Evolutionary conservation across 805 yeast genomes (phyloP), one percentile per base, ranked within the genome.

Genomic region (Schwanniomyces vanrijiae): DNA sequence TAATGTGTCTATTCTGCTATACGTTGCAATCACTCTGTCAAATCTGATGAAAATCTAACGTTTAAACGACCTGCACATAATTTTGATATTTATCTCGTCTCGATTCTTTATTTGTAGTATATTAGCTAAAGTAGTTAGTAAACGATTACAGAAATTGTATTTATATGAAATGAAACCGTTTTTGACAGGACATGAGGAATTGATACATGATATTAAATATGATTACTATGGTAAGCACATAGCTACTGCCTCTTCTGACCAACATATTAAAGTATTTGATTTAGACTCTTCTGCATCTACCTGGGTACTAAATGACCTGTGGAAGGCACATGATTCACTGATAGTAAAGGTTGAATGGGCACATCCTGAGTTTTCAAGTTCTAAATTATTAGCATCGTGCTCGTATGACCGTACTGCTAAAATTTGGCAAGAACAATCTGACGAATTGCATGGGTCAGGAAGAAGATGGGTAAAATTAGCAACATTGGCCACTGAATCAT

Each of bases 191-290:
- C 98, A 94, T 64, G 96, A 90, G 58, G 99, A 94, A 64, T 76
- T 92, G 46, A 83, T 92, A 39, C 95, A 91, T 55, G 97, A 91
- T 59, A 82, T 91, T 20, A 84, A 89, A 18, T 94, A 91, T 66
- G 96, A 94, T 66, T 92, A 86, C 67, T 92, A 92, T 61, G 98
- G 99, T 1, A 82, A 84, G 45, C 88, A 90, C 51, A 74, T 94
- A 47, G 99, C 98, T 2, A 92, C 97, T 0, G 91, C 96, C 49
- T 89, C 97, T 3, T 88, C 96, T 0, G 99, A 94, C 67, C 97
- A 91, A 59, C 96, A 89, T 59, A 80, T 94, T 51, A 89, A 90
- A 59, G 91, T 94, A 26, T 94, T 90, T 63, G 92, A 88, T 61
- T 71, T 86, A 28, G 88, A 85, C 55, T 66, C 82, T 13, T 69